These are phyloP conservation scores for Sporothrix inflata DNA, from an alignment of 2,329 filamentous ascomycete genomes.

Conservation along the genomic window DNA sequence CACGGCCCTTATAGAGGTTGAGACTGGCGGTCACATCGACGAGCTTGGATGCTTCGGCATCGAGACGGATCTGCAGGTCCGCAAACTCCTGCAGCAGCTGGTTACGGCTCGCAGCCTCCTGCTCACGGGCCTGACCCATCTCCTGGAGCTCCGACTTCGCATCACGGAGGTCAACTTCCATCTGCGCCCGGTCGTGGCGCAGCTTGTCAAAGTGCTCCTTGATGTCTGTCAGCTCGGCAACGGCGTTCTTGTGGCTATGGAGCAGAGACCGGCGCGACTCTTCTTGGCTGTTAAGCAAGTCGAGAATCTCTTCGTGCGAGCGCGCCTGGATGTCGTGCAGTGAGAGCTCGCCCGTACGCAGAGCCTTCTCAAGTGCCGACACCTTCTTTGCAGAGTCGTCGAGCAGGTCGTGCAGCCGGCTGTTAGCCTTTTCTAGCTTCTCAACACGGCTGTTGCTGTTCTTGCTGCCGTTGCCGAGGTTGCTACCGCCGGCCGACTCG, in stretches of 20 bases:
- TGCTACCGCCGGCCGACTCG: conserved; percentile 61
- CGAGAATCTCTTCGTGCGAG: conserved; percentile 91
- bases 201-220: conserved; percentile 86
- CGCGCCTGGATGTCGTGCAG: conserved; percentile 89
- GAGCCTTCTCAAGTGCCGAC: conserved; percentile 82
- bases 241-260: conserved; percentile 80
- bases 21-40: conserved; percentile 83
- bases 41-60: conserved; percentile 83
- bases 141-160: conserved; percentile 82
- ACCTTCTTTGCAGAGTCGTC: conserved; percentile 94
- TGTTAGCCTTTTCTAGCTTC: conserved; percentile 91
- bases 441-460: conserved; percentile 63
- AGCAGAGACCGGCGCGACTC: conserved; percentile 81
- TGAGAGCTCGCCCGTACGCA: conserved; percentile 84
- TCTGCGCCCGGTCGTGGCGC: conserved; percentile 74
- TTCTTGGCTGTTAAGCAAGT: conserved; percentile 90
- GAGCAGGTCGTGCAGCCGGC: conserved; percentile 86
- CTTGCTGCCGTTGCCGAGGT: conserved; percentile 8
- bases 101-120: conserved; percentile 83
- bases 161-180: conserved; percentile 88
- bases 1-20: conserved; percentile 84
- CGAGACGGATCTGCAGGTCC: conserved; percentile 89
- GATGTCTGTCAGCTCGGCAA: conserved; percentile 82
- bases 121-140: conserved; percentile 75
- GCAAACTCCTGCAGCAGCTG: conserved; percentile 91